Evolutionary conservation across 805 yeast species (phyloP).

Genomic region (Scheffersomyces amazonensis): DNA sequence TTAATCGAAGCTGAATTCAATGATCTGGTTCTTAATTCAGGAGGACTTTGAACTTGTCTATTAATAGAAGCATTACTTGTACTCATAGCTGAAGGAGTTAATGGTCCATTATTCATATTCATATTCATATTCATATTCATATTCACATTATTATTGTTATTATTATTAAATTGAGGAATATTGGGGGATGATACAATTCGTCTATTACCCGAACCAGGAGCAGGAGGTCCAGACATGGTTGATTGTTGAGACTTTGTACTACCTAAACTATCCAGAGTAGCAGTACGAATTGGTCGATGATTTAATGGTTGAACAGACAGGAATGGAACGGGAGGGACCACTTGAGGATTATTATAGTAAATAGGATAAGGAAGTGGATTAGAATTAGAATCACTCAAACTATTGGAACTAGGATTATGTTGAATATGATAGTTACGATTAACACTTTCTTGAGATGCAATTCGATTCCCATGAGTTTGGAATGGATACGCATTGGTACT

Average conservation of each 20-base stretch:
- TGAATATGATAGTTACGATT: background rate
- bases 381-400: background rate
- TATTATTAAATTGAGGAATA: constrained; percentile 11
- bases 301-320: background rate
- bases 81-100: constrained; percentile 3
- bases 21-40: constrained; percentile 26
- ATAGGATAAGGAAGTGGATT: constrained; percentile 5
- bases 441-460: constrained; percentile 1
- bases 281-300: background rate
- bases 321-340: constrained; percentile 1
- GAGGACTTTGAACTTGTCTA: background rate
- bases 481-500: background rate
- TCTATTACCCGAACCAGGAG: constrained; percentile 10
- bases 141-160: too few relatives aligned
- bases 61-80: background rate
- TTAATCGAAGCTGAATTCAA: constrained; percentile 19
- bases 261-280: background rate
- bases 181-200: constrained; percentile 31
- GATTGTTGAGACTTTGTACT: background rate
- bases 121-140: too few relatives aligned
- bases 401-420: background rate
- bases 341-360: background rate
- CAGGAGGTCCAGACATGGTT: background rate
- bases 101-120: constrained; percentile 9
- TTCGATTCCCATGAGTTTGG: background rate